Evolutionary conservation across 768 basidiomycete species (phyloP), one percentile per base, ranked within the genome.

Genomic region (Calocybe cyanea): DNA sequence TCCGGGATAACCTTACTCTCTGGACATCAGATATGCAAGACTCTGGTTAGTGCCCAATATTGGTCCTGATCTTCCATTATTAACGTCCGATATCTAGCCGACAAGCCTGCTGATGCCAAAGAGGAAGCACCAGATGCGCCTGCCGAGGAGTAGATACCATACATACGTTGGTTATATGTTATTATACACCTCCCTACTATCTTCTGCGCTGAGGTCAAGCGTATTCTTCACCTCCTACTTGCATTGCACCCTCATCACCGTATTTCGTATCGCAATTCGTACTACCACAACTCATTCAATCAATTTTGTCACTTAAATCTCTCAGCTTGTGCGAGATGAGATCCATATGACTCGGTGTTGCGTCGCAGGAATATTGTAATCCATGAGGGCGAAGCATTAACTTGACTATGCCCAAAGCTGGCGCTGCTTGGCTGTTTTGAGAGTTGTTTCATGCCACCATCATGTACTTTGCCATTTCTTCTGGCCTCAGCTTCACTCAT

Each of bases 11-110:
- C 81, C 73, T 98, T 35, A 96, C 93, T 39, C 81, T 97, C 60
- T 98, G 94, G 94, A 96, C 94, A 49, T 93, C 91, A 37, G 94
- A 96, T 67, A 93, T 96, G 89, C 90, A 93, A 68, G 92, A 94
- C 50, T 77, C 84, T 64, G 87, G 87, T 87, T 48, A 45, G 84
- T 79, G 28, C 11, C 35, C 4, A 0, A 4, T 13, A 15, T 3
- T 28, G 7, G 11, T 14, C 38, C 2, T 21, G 42, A 11, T 38
- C 21, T 21, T 15, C 9, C 10, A 32, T 14, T 40, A 41, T 32
- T 56, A 39, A 46, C 49, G 46, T 13, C 53, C 50, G 37, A 28
- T 33, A 38, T 38, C 50, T n/a, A 75, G 71, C 75, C 69, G 87
- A 89, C 61, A 88, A 89, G 68, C 72, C 77, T 38, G 68, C 76